These are phyloP conservation scores for Tetracladium maxilliforme DNA, from an alignment of 2,329 filamentous ascomycete species.

Conservation along the genomic window DNA sequence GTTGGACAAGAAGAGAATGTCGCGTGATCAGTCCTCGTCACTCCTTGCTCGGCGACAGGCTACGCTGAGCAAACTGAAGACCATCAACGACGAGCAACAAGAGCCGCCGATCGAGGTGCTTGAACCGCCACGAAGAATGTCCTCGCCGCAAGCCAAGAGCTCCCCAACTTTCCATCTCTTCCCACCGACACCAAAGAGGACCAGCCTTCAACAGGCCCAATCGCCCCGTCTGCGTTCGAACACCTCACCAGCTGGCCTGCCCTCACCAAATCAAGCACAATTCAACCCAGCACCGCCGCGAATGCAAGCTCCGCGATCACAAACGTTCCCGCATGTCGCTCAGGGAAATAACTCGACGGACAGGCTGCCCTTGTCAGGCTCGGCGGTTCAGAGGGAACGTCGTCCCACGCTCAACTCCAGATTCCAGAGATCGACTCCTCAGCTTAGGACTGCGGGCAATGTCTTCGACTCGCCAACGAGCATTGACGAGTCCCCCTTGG, in stretches of 20 bases:
- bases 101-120: conserved; percentile 7
- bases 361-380: not conserved
- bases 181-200: conserved; percentile 16
- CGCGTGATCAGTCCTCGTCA: conserved; percentile 14
- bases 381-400: conserved; percentile 1
- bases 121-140: conserved; percentile 28
- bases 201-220: conserved; percentile 3
- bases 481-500: conserved; percentile 4
- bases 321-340: not conserved
- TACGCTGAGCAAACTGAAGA: conserved; percentile 40
- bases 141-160: conserved; percentile 28
- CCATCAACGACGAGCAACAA: conserved; percentile 26
- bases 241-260: conserved; percentile 34
- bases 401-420: not conserved
- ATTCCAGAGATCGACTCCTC: not conserved
- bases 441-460: conserved; percentile 7
- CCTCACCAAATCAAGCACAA: conserved; percentile 23
- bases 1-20: conserved; percentile 27
- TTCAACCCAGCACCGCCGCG: conserved; percentile 15
- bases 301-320: conserved; percentile 5
- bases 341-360: not conserved
- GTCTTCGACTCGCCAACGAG: conserved; percentile 8
- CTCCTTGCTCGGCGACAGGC: conserved; percentile 43
- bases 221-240: conserved; percentile 27
- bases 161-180: conserved; percentile 31